Conservation (phyloP, 2,329 filamentous ascomycete genomes). For the Sordariomycetes sp. region DNA sequence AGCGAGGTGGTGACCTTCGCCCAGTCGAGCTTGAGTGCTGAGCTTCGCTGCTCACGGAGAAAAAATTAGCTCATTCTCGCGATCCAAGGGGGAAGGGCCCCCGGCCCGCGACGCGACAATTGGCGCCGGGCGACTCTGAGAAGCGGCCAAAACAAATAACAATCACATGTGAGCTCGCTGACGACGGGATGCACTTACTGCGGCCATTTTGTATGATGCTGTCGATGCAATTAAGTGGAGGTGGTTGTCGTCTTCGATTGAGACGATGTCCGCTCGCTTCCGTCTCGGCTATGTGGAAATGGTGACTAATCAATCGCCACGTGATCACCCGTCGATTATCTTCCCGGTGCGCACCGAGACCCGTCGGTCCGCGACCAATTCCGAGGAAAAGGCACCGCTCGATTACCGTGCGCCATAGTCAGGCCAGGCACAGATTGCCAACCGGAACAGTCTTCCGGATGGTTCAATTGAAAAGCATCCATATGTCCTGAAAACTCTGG, state of each 20-base stretch:
- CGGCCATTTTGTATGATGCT: conserved; percentile 5
- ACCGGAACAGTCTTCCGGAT: too few relatives aligned
- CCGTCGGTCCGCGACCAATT: too few relatives aligned
- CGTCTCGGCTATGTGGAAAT: conserved; percentile 2
- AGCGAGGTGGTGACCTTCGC: conserved; percentile 87
- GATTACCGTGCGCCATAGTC: neutral
- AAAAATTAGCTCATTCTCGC: conserved; percentile 5
- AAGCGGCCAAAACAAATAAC: neutral
- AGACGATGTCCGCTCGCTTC: conserved; percentile 3
- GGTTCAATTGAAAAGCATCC: too few relatives aligned
- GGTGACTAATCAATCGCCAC: conserved; percentile 2
- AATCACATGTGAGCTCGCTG: neutral
- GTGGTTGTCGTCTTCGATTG: conserved; percentile 4
- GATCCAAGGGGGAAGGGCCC: neutral
- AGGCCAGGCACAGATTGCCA: too few relatives aligned
- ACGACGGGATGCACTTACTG: conserved; percentile 3
- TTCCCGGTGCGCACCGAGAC: neutral
- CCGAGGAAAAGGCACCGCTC: neutral
- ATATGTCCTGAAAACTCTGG: too few relatives aligned
- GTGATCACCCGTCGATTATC: neutral
- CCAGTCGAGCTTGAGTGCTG: conserved; percentile 99
- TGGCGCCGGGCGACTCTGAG: neutral
- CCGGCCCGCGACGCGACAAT: neutral
- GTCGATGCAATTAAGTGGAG: conserved; percentile 4
- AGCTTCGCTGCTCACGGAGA: conserved; percentile 65